Conservation (phyloP, 2,329 filamentous ascomycete species). For the Rugonectria rugulosa region DNA sequence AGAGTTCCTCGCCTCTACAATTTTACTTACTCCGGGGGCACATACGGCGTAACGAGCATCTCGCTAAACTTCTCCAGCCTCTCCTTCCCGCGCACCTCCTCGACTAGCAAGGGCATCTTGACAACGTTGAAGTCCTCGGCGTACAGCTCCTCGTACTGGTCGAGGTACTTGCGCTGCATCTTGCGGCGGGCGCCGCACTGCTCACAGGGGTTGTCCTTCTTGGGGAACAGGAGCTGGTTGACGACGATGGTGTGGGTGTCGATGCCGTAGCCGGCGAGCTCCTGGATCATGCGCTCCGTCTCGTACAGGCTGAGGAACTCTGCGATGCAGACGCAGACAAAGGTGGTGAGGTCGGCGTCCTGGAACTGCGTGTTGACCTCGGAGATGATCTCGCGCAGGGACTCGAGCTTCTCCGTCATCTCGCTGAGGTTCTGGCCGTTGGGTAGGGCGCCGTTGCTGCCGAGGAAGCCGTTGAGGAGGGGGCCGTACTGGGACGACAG, state of each 20-base stretch:
- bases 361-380: constrained; percentile 99
- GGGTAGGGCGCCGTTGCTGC: constrained; percentile 75
- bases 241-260: constrained; percentile 98
- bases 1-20: background rate
- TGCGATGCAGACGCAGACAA: constrained; percentile 97
- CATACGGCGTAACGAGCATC: constrained; percentile 80
- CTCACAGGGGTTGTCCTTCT: constrained; percentile 83
- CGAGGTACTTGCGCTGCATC: constrained; percentile 99
- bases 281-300: constrained; percentile 99
- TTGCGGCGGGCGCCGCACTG: constrained; percentile 94
- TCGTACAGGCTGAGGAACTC: constrained; percentile 98
- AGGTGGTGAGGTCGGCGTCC: constrained; percentile 92
- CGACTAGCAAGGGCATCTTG: constrained; percentile 94
- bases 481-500: constrained; percentile 94
- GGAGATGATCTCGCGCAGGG: constrained; percentile 87
- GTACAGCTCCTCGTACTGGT: constrained; percentile 98
- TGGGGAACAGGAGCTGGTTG: constrained; percentile 95
- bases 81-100: constrained; percentile 96
- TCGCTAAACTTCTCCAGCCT: constrained; percentile 89
- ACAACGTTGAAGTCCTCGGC: constrained; percentile 97
- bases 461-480: constrained; percentile 92
- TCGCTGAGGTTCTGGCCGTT: constrained; percentile 94
- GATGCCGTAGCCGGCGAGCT: constrained; percentile 90
- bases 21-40: constrained; percentile 63
- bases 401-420: constrained; percentile 93